Evolutionary conservation across 2,329 filamentous ascomycete genomes (phyloP), one percentile per base, ranked within the genome.

Genomic region (Zymoseptoria tritici): DNA sequence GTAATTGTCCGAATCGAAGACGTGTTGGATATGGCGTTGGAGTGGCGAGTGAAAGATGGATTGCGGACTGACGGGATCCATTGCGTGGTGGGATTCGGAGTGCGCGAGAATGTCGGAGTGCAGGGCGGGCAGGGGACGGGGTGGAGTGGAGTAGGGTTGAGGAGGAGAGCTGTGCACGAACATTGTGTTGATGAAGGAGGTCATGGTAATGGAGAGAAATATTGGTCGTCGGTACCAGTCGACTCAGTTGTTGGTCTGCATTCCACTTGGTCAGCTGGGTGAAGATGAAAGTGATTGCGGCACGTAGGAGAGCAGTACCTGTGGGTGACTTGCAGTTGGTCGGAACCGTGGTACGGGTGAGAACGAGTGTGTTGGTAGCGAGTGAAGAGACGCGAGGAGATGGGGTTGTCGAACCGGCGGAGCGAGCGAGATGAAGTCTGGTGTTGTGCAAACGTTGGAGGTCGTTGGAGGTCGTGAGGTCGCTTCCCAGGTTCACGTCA

Each of bases 101-200:
- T 76, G 71, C 65, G 75, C 73, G 64, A 76, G 74, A 59, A 73
- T 66, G 57, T 73, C 72, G 66, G 73, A 74, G 67, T 76, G 74
- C 68, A 79, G 72, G 54, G 76, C 75, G 60, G 75, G 75, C 66
- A 80, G 70, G 57, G 75, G 66, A 57, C 72, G 70, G 57, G 71
- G 72, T 24, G 63, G 60, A 58, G 67, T 60, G 63, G 72, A 66
- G 67, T 69, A 70, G 69, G 74, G 65, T 66, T 73, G 70, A 61
- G 67, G 67, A 57, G 70, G 67, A 61, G 75, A 74, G 62, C 70
- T 65, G 64, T 69, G 70, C 65, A 89, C 86, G 78, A 80, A 90
- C 87, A 90, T 89, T 74, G 89, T 91, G 68, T 87, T 90, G 72
- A 91, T 87, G 78, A 91, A 89, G 67, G 87, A 88, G 73, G 87